These are phyloP conservation scores for Coriolopsis trogii DNA, from an alignment of 1,284 basidiomycete genomes.

Conservation along the genomic window DNA sequence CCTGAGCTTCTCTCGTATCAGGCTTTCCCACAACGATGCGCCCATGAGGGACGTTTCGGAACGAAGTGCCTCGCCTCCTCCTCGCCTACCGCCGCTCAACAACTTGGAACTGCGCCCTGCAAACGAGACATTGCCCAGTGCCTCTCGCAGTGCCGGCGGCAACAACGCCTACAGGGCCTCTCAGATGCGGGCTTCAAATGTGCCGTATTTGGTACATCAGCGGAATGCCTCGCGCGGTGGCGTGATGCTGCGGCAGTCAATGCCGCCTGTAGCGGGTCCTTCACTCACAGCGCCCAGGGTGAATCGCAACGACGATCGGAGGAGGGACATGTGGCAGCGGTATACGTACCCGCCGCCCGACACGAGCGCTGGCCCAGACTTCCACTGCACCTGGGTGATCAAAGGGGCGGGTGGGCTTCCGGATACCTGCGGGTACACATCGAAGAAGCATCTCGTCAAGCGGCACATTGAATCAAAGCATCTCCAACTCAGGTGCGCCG, in stretches of 20 bases:
- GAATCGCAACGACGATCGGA: conserved; percentile 6
- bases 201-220: conserved; percentile 6
- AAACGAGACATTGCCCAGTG: conserved; percentile 6
- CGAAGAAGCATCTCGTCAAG: conserved; percentile 69
- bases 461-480: conserved; percentile 68
- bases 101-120: background rate
- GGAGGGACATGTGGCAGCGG: conserved; percentile 23
- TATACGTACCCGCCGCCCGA: conserved; percentile 21
- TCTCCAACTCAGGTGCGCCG: conserved; percentile 57
- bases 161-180: conserved; percentile 18
- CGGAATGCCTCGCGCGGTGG: conserved; percentile 15
- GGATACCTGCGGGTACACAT: conserved; percentile 49
- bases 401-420: conserved; percentile 8
- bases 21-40: conserved; percentile 11
- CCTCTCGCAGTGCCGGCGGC: conserved; percentile 8
- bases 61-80: conserved; percentile 1
- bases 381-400: conserved; percentile 33
- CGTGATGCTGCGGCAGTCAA: conserved; percentile 11
- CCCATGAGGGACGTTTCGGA: conserved; percentile 1
- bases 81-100: background rate
- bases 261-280: conserved; percentile 10
- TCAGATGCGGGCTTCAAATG: conserved; percentile 1
- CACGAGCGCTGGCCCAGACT: conserved; percentile 20
- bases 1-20: conserved; percentile 5
- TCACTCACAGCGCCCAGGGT: background rate